Percentiles rank a stretch among this genome's conserved stretches.
These are phyloP conservation scores for Ustilago lituana DNA, from an alignment of 1,284 basidiomycete species.

Conservation along the genomic window DNA sequence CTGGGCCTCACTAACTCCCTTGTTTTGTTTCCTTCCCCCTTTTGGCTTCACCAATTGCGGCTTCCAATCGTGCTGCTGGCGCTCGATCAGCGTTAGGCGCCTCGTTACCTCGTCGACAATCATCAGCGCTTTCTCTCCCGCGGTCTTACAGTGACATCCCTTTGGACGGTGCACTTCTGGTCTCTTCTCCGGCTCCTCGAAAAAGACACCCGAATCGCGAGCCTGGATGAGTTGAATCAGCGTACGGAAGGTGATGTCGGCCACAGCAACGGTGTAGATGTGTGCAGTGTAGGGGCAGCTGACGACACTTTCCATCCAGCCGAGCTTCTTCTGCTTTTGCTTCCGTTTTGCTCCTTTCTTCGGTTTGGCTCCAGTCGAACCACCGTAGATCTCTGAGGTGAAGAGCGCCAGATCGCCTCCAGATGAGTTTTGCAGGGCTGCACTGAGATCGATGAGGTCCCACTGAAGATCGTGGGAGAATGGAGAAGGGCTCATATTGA, in stretches of 20 bases:
- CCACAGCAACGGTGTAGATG: slow-evolving; percentile 5
- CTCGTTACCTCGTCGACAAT: neutral
- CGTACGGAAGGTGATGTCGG: slow-evolving; percentile 8
- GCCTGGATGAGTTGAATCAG: neutral
- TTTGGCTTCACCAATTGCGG: slow-evolving; percentile 5
- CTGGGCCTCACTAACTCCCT: neutral
- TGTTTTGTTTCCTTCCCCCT: slow-evolving; percentile 9
- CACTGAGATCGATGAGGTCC: slow-evolving; percentile 17
- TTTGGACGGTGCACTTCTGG: neutral
- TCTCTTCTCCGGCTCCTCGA: neutral
- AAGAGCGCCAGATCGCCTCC: slow-evolving; percentile 13
- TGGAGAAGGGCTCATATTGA: neutral
- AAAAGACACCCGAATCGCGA: neutral
- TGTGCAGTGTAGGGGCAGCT: slow-evolving; percentile 1
- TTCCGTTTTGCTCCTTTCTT: neutral
- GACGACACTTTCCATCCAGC: slow-evolving; percentile 19
- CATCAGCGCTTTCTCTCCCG: neutral
- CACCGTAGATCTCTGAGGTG: too few species aligned
- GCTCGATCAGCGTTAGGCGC: slow-evolving; percentile 9
- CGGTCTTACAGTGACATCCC: neutral
- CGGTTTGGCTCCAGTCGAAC: too few species aligned
- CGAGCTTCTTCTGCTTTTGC: neutral
- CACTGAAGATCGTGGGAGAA: neutral
- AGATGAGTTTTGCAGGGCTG: slow-evolving; percentile 13
- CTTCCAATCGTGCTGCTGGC: slow-evolving; percentile 18